Base-by-base conservation (phyloP, 192 early-diverging fungal genomes). In the Podila epicladia region DNA sequence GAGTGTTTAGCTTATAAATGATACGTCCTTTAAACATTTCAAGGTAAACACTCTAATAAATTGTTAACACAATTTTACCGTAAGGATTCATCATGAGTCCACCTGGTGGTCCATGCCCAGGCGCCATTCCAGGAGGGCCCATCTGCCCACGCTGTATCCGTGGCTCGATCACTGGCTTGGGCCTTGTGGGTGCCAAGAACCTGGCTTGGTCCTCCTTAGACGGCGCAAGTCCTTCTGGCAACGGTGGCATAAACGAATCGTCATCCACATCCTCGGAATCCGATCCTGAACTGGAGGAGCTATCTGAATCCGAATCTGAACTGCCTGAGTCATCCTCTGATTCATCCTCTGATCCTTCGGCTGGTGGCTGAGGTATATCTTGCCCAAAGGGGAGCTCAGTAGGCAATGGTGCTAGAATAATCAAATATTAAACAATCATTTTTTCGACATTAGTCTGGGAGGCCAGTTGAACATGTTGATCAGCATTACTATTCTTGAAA, bases 201-300 rank as follows among this genome's bases (percentile, higher is more conserved):
- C 57, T 45, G 1, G 29, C 24, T 32, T 80, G 77, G 6, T 65
- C 57, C 51, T 72, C 67, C 32, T 69, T 80, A 13, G 71, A 31
- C 15, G 77, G 77, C 9, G 71, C 66, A 11, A 58, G 58, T 22
- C 77, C 77, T 62, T 73, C 66, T 7, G 77, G 77, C 35, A 80
- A 58, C 26, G 77, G 66, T 26, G 77, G 77, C 71, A 80, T 80
- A 33, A 28, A 80, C 4, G 64, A 35, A 1, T 80, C 71, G 20
- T 69, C 66, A 48, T 80, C 76, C 17, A 33, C 32, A 20, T 66
- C 69, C 2, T 78, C 75, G 11, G 69, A 67, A 7, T 80, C 71
- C 17, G 77, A 73, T 19, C 41, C 67, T 22, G 77, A 69, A n/a
- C 26, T 55, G 1, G 70, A 69, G 5, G 67, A 48, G 64, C 37